Percentiles rank a stretch among this genome's conserved stretches.
phyloP scores from a whole-genome alignment of 2,329 filamentous ascomycete genomes.

The Dactylellina parvicollis region DNA sequence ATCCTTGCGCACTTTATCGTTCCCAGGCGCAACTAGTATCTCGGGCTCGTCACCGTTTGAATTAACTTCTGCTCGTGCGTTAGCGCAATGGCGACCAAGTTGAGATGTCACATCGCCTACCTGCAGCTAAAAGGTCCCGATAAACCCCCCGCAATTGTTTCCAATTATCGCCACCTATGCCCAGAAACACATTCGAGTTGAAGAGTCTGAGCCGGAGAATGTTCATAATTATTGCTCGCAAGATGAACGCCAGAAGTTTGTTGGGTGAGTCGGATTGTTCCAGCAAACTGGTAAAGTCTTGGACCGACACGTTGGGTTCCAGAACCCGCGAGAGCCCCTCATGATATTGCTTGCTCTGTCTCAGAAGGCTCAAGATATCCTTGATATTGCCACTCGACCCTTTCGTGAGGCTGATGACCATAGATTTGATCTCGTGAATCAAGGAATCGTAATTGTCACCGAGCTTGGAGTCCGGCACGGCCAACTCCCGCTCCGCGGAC shows the following conservation, averaged over 20 bases:
- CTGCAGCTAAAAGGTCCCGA: slow-evolving; percentile 35
- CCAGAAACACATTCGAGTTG: slow-evolving; percentile 45
- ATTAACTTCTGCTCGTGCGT: slow-evolving; percentile 15
- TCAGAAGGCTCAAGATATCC: slow-evolving; percentile 20
- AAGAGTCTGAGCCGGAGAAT: slow-evolving; percentile 39
- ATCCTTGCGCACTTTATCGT: slow-evolving; percentile 36
- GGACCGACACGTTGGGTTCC: slow-evolving; percentile 25
- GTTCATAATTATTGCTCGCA: slow-evolving; percentile 41
- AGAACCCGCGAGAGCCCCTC: slow-evolving; percentile 24
- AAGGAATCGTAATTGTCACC: slow-evolving; percentile 27
- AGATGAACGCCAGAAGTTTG: slow-evolving; percentile 34
- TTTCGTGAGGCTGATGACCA: slow-evolving; percentile 39
- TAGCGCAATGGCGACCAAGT: background rate
- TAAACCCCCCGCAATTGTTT: slow-evolving; percentile 39
- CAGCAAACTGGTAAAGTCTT: slow-evolving; percentile 20
- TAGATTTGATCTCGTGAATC: slow-evolving; percentile 24
- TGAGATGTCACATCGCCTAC: background rate
- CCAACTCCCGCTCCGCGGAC: slow-evolving; percentile 36
- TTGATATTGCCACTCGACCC: slow-evolving; percentile 8
- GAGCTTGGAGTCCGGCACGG: slow-evolving; percentile 35
- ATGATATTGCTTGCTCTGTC: slow-evolving; percentile 24
- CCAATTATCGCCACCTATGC: slow-evolving; percentile 41
- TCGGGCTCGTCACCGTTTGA: slow-evolving; percentile 25
- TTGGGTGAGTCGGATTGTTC: slow-evolving; percentile 31
- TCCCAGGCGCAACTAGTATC: slow-evolving; percentile 27